Percentiles rank a stretch among this genome's conserved stretches.
These are phyloP conservation scores for Pelargonium myrrhifolium DNA, from an alignment of 441 rosid genomes.

Conservation along the genomic window DNA sequence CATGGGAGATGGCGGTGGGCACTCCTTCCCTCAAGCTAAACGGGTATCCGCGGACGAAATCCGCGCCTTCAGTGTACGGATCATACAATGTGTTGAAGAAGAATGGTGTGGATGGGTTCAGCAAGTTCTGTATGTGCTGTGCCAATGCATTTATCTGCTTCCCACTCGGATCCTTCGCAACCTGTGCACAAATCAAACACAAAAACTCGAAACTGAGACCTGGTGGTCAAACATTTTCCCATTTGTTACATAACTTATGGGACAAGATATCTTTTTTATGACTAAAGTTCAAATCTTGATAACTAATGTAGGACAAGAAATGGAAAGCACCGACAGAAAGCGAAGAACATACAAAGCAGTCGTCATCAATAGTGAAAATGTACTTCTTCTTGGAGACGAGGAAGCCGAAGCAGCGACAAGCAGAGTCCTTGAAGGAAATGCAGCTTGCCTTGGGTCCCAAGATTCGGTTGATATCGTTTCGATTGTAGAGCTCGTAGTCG, in stretches of 20 bases:
- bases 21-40: conserved; percentile 89
- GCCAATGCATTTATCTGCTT: conserved; percentile 71
- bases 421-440: conserved; percentile 91
- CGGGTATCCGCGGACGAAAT: conserved; percentile 93
- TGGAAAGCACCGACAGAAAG: background rate
- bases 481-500: conserved; percentile 82
- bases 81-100: conserved; percentile 95
- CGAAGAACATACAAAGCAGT: conserved; percentile 67
- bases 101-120: conserved; percentile 70
- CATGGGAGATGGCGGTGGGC: conserved; percentile 89
- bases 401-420: conserved; percentile 90
- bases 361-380: conserved; percentile 88
- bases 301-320: conserved; percentile 9
- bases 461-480: conserved; percentile 75
- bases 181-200: conserved; percentile 22
- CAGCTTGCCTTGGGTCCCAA: conserved; percentile 89
- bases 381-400: conserved; percentile 93
- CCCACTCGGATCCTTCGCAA: conserved; percentile 77
- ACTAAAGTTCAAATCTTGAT: background rate
- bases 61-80: conserved; percentile 83
- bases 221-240: too few species aligned
- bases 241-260: too few species aligned
- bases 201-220: too few species aligned
- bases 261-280: too few species aligned
- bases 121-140: conserved; percentile 84